A percentile compares a stretch with the other conserved stretches of the same genome.
phyloP scores from a whole-genome alignment of 1,139 yeast genomes.

The Blastobotrys ciferrii region DNA sequence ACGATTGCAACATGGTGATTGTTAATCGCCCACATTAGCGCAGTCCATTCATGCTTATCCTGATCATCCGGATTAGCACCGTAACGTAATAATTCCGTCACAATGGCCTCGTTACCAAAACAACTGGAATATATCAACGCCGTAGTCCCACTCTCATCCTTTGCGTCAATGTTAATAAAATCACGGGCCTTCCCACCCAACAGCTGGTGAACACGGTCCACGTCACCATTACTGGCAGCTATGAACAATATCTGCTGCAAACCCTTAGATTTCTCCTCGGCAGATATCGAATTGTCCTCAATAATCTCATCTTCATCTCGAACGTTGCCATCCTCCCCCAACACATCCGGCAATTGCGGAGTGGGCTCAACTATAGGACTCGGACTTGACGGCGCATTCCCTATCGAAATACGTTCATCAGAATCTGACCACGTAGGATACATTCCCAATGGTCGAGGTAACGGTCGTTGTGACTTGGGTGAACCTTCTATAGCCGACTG shows the following conservation, averaged over 20 bases:
- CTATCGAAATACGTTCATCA: background rate
- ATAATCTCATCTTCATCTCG: conserved; percentile 28
- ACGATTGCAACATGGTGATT: conserved; percentile 40
- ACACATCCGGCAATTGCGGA: conserved; percentile 8
- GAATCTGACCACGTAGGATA: conserved; percentile 1
- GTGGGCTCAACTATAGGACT: conserved; percentile 4
- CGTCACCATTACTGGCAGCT: conserved; percentile 40
- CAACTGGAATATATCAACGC: conserved; percentile 43
- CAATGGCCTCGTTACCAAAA: conserved; percentile 43
- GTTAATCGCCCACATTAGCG: conserved; percentile 48
- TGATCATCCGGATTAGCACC: conserved; percentile 41
- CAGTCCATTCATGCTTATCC: conserved; percentile 44
- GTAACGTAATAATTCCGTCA: conserved; percentile 37
- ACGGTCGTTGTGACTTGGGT: background rate
- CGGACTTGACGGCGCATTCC: conserved; percentile 1
- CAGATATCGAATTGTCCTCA: conserved; percentile 24
- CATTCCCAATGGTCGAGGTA: conserved; percentile 9
- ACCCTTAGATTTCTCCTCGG: conserved; percentile 24
- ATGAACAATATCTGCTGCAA: conserved; percentile 33
- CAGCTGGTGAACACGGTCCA: conserved; percentile 31
- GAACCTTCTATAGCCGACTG: background rate
- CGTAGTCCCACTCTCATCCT: conserved; percentile 41
- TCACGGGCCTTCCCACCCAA: conserved; percentile 27
- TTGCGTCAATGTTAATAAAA: conserved; percentile 35
- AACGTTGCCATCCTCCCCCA: conserved; percentile 10